Evolutionary conservation across 2,329 filamentous ascomycete species (phyloP).

Genomic region (Fonsecaea multimorphosa): DNA sequence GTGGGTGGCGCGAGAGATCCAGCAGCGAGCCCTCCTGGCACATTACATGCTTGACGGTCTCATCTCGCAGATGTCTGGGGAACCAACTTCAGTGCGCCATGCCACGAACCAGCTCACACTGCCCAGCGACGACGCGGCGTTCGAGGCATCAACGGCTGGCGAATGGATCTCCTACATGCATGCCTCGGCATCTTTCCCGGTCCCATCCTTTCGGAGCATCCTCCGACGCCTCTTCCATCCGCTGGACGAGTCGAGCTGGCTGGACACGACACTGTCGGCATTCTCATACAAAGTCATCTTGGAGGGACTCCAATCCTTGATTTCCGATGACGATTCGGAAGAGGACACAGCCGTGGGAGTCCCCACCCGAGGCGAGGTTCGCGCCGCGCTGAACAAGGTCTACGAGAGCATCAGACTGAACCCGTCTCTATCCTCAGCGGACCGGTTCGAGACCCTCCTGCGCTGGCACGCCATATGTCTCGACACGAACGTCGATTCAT

Average conservation of each 20-base stretch:
- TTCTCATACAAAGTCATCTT: constrained; percentile 52
- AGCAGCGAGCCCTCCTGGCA: constrained; percentile 52
- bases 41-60: constrained; percentile 55
- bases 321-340: constrained; percentile 49
- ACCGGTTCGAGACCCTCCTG: constrained; percentile 50
- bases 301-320: constrained; percentile 53
- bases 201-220: constrained; percentile 50
- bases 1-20: constrained; percentile 54
- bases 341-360: constrained; percentile 49
- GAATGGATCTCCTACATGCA: constrained; percentile 49
- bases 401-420: constrained; percentile 49
- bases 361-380: constrained; percentile 49
- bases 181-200: constrained; percentile 37
- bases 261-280: constrained; percentile 47
- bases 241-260: constrained; percentile 40
- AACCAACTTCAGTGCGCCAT: constrained; percentile 52
- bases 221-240: constrained; percentile 50
- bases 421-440: constrained; percentile 46
- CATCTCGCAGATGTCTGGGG: constrained; percentile 53
- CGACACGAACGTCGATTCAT: constrained; percentile 51
- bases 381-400: constrained; percentile 49
- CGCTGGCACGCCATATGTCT: constrained; percentile 56
- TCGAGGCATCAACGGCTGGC: constrained; percentile 49
- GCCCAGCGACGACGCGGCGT: constrained; percentile 50
- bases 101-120: constrained; percentile 50